Conservation (phyloP, 106 monocot genomes). For the Hemerocallis citrina region DNA sequence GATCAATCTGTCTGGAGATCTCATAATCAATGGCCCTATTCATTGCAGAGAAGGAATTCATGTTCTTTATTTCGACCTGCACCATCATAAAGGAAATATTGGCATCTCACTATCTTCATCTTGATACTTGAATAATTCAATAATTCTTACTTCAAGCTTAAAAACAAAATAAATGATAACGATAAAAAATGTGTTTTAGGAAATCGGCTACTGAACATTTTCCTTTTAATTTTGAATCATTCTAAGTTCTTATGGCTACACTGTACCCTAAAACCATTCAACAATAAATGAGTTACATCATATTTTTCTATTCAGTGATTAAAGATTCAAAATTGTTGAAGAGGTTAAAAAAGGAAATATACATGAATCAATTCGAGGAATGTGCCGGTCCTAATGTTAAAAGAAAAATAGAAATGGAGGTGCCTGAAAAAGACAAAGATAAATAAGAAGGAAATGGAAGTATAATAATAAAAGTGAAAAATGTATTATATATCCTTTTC, state of each 20-base stretch:
- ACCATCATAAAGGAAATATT: conserved; percentile 12
- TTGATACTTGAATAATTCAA: too few species aligned
- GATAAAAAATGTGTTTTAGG: not conserved
- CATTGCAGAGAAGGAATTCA: conserved; percentile 99
- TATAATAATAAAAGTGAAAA: not conserved
- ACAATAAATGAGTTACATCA: not conserved
- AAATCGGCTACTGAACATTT: not conserved
- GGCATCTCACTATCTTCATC: not conserved
- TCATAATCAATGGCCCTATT: conserved; percentile 92
- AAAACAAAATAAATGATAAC: not conserved
- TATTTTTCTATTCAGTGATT: not conserved
- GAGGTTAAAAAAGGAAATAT: not conserved
- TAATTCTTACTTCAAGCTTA: not conserved
- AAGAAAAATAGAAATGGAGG: not conserved
- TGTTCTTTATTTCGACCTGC: conserved; percentile 99
- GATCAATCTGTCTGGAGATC: conserved; percentile 74
- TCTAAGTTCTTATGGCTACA: not conserved
- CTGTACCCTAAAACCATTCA: not conserved
- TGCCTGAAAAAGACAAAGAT: not conserved
- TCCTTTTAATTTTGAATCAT: not conserved
- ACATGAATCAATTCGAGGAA: too few species aligned
- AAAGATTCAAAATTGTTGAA: not conserved
- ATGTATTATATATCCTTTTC: not conserved
- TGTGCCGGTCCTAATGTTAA: too few species aligned
- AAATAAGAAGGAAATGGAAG: not conserved